Percentiles rank a stretch among this genome's conserved stretches.
Evolutionary conservation across 208 protist species (phyloP).

Genomic region (Leishmania tropica): DNA sequence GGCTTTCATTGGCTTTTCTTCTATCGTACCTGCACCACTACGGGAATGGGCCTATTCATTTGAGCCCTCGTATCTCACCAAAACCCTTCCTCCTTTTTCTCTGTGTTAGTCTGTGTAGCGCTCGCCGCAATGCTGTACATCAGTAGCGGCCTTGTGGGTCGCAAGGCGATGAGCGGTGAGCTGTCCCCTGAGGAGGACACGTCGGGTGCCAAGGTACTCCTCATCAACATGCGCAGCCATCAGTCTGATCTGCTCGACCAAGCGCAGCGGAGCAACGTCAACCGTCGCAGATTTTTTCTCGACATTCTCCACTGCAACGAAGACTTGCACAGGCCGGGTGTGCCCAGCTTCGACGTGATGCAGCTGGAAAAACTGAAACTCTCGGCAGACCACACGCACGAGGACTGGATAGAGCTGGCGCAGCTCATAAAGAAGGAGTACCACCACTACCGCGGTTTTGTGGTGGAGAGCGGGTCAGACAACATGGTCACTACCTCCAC

Average conservation of each 20-base stretch:
- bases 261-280: not conserved
- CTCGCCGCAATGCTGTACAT: conserved; percentile 27
- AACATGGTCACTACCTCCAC: conserved; percentile 95
- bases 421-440: conserved; percentile 79
- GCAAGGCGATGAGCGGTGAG: conserved; percentile 8
- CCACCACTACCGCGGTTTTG: conserved; percentile 96
- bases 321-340: conserved; percentile 61
- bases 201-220: conserved; percentile 41
- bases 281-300: conserved; percentile 44
- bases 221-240: conserved; percentile 72
- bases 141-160: not conserved
- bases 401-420: conserved; percentile 80
- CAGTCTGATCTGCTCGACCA: conserved; percentile 43
- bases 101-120: not conserved
- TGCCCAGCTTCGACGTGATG: conserved; percentile 57
- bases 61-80: not conserved
- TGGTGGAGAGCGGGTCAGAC: conserved; percentile 96
- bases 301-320: conserved; percentile 56
- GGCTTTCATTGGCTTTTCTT: not conserved
- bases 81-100: not conserved
- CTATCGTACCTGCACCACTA: not conserved
- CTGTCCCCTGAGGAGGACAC: conserved; percentile 34
- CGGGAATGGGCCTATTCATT: not conserved
- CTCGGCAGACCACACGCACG: conserved; percentile 62
- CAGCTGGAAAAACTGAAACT: conserved; percentile 60